phyloP scores from a whole-genome alignment of 208 protist species.

The Borovskyia barvae region DNA sequence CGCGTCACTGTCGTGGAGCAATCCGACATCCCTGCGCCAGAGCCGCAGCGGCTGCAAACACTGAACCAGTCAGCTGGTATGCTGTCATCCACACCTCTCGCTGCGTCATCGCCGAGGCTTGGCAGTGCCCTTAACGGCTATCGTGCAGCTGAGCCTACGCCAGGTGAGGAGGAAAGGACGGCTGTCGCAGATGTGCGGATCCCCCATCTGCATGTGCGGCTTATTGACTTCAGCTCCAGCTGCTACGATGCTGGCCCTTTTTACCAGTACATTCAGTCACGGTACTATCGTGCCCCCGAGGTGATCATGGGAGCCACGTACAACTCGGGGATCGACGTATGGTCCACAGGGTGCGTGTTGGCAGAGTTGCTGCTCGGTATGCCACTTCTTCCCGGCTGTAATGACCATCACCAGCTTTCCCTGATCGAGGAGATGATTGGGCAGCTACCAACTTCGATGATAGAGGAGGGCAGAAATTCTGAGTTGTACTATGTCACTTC shows the following conservation, averaged over 20 bases:
- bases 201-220: conserved; percentile 77
- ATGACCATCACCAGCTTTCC: conserved; percentile 92
- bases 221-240: conserved; percentile 97
- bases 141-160: too few species aligned
- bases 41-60: conserved; percentile 31
- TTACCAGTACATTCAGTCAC: conserved; percentile 87
- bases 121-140: neutral
- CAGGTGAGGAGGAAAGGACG: neutral
- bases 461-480: conserved; percentile 44
- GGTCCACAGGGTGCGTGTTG: conserved; percentile 96
- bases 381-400: conserved; percentile 93
- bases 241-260: conserved; percentile 90
- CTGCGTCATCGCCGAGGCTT: neutral
- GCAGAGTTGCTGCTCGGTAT: conserved; percentile 94
- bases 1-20: conserved; percentile 15
- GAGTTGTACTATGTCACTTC: conserved; percentile 41
- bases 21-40: conserved; percentile 17
- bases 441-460: conserved; percentile 65
- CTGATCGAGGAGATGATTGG: conserved; percentile 95
- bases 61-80: conserved; percentile 25
- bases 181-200: neutral
- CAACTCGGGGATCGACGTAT: conserved; percentile 94
- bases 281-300: conserved; percentile 97
- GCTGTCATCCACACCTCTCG: conserved; percentile 1
- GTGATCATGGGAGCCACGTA: conserved; percentile 94